Evolutionary conservation across 257 asterid genomes (phyloP).

Genomic region (Nicotiana sylvestris): DNA sequence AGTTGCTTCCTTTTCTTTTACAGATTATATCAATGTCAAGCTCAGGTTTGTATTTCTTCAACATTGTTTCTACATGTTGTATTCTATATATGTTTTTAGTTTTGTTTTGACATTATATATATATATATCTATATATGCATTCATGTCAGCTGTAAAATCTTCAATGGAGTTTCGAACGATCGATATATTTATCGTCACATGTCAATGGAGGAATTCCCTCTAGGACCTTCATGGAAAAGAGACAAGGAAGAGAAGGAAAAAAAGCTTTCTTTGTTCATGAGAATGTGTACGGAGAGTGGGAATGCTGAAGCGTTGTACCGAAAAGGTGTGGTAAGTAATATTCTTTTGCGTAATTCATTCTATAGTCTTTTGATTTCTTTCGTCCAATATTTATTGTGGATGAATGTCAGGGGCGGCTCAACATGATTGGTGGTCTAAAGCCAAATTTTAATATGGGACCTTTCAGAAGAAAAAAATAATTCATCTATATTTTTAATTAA

Average conservation of each 20-base stretch:
- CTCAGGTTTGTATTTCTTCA: background rate
- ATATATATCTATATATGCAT: background rate
- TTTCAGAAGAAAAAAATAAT: no score
- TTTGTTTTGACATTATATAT: background rate
- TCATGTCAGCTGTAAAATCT: slow-evolving; percentile 8
- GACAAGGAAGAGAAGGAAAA: background rate
- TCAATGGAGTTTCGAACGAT: background rate
- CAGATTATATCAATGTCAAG: background rate
- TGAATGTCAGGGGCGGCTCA: background rate
- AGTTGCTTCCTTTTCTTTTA: background rate
- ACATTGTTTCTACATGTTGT: background rate
- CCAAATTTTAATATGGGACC: no score
- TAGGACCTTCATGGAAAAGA: background rate
- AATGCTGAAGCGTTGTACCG: background rate
- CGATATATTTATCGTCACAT: background rate
- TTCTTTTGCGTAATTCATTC: no score
- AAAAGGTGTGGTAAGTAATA: background rate
- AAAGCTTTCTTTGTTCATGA: background rate
- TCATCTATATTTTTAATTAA: no score
- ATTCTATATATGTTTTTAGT: background rate
- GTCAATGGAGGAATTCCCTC: background rate
- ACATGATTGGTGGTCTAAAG: no score
- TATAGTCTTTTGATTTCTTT: background rate
- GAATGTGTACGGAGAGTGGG: background rate
- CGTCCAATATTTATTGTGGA: background rate